Conservation (phyloP, 495 filamentous ascomycete genomes). For the Chaetomium cochliodes region DNA sequence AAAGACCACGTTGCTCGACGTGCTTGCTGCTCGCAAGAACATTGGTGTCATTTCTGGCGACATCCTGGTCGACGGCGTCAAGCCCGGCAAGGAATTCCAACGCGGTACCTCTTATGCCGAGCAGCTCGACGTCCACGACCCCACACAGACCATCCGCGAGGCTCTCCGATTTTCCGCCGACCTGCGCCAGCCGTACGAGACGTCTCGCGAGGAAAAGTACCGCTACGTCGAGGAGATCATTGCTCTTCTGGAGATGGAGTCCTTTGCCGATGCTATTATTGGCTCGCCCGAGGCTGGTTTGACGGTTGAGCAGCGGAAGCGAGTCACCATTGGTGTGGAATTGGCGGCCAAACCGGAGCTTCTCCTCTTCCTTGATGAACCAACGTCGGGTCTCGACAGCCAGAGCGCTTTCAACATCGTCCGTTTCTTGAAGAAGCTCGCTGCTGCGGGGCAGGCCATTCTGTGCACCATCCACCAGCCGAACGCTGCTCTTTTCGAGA, state of each 20-base stretch:
- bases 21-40: constrained; percentile 72
- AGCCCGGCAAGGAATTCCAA: constrained; percentile 69
- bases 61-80: constrained; percentile 68
- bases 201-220: constrained; percentile 70
- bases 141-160: constrained; percentile 76
- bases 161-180: constrained; percentile 81
- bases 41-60: constrained; percentile 75
- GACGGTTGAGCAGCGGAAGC: constrained; percentile 86
- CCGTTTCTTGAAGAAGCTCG: constrained; percentile 80
- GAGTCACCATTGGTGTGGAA: constrained; percentile 88
- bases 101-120: constrained; percentile 79
- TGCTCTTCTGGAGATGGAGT: constrained; percentile 74
- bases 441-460: constrained; percentile 80
- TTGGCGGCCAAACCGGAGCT: constrained; percentile 82
- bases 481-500: constrained; percentile 79
- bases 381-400: constrained; percentile 82
- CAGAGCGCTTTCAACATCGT: constrained; percentile 88
- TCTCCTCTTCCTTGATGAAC: constrained; percentile 86
- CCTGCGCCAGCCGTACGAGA: constrained; percentile 71
- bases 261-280: constrained; percentile 81
- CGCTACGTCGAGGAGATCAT: constrained; percentile 83
- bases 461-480: constrained; percentile 94
- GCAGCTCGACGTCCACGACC: constrained; percentile 79
- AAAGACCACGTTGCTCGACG: constrained; percentile 80
- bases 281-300: constrained; percentile 74